Conservation (phyloP, 495 filamentous ascomycete species). For the Daldinia bambusicola region DNA sequence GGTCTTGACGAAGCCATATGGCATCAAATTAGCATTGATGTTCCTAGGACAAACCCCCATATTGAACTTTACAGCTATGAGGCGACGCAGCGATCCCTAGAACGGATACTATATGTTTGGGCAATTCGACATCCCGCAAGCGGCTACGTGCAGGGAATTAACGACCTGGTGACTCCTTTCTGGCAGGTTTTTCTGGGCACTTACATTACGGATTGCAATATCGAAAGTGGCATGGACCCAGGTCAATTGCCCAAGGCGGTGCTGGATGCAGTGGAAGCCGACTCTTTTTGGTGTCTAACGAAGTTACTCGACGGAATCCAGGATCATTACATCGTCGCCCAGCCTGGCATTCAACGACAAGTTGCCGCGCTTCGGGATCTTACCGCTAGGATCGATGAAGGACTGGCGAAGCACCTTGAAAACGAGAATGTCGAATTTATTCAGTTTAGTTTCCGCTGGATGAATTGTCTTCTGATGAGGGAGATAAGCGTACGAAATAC, state of each 20-base stretch:
- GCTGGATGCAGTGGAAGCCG: constrained; percentile 95
- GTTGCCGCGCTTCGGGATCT: constrained; percentile 88
- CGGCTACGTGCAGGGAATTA: constrained; percentile 98
- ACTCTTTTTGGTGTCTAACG: constrained; percentile 97
- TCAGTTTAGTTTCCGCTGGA: constrained; percentile 99
- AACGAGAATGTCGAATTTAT: constrained; percentile 95
- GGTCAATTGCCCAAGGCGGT: constrained; percentile 91
- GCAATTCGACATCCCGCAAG: constrained; percentile 96
- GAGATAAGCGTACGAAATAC: constrained; percentile 96
- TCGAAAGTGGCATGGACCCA: constrained; percentile 95
- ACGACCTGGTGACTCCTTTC: constrained; percentile 96
- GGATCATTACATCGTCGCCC: constrained; percentile 97
- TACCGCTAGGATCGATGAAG: constrained; percentile 85
- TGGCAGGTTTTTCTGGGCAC: constrained; percentile 95
- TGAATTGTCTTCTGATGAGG: constrained; percentile 98
- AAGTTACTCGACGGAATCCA: constrained; percentile 97
- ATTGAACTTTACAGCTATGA: constrained; percentile 94
- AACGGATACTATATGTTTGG: constrained; percentile 97
- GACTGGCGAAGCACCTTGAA: constrained; percentile 87
- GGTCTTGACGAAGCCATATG: constrained; percentile 95
- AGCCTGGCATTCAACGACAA: constrained; percentile 95
- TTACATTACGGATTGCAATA: constrained; percentile 92
- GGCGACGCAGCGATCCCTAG: constrained; percentile 91
- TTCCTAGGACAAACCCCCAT: constrained; percentile 96
- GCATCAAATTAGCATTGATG: constrained; percentile 99